A percentile compares a stretch with the other conserved stretches of the same genome.
Conservation (phyloP, 306 rosid genomes). For the Quercus alba region DNA sequence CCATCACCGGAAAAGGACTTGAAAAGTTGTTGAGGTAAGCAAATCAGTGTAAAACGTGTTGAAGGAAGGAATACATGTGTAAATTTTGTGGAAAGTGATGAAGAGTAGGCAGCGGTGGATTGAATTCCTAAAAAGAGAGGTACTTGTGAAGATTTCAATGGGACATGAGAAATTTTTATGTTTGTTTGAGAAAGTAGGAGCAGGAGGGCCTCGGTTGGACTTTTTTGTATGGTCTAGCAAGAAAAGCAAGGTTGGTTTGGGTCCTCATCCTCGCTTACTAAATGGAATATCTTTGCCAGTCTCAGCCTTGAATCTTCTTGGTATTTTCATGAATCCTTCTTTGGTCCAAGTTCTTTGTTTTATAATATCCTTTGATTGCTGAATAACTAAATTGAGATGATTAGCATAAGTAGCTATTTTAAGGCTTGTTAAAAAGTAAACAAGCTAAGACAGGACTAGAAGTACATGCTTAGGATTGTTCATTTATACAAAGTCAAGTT, state of each 20-base stretch:
- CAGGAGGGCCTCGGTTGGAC: constrained; percentile 38
- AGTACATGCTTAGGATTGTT: no score
- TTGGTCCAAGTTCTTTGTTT: no score
- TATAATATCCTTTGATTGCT: no score
- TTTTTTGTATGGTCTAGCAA: constrained; percentile 21
- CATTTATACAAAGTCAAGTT: no score
- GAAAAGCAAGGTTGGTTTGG: constrained; percentile 4
- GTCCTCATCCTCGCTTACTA: background rate
- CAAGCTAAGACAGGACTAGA: no score
- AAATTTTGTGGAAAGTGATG: constrained; percentile 2
- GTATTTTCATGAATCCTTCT: background rate
- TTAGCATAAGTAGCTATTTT: no score
- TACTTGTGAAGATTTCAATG: background rate
- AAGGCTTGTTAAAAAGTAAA: no score
- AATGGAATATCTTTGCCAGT: background rate
- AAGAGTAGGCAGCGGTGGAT: background rate
- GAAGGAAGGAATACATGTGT: constrained; percentile 17
- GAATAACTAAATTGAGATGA: no score
- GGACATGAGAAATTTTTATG: background rate
- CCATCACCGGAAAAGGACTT: background rate
- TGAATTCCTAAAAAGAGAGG: background rate
- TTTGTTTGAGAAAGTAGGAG: constrained; percentile 9
- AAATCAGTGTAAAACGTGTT: background rate
- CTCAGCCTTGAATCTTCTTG: background rate
- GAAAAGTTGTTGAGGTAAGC: background rate